Evolutionary conservation across 371 early-diverging fungal species (phyloP), one percentile per base, ranked within the genome.

Genomic region (Chytridiales sp.): DNA sequence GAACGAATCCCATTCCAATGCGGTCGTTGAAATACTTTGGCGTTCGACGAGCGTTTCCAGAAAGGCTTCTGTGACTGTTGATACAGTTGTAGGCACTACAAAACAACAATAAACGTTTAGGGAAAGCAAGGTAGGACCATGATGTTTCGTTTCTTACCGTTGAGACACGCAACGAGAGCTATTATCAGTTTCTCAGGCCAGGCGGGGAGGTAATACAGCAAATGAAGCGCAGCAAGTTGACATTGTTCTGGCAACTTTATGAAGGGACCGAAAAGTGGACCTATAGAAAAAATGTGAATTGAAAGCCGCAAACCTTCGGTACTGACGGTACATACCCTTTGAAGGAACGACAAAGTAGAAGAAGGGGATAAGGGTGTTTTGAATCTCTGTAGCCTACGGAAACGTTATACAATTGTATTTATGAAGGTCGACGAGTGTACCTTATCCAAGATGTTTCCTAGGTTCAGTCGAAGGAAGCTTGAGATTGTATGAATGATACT

Each of bases 221-320:
- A 11, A 4, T 50, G 29, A 15, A 70, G 24, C 3, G 71, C 64
- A 0, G 38, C 31, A 26, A 35, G 48, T 46, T 70, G 71, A 8
- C 32, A 41, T 1, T 46, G 32, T 17, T 43, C 51, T 22, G 66
- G 49, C n/a, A 51, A 35, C 8, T 42, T 44, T 24, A 59, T 21
- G 32, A 70, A 70, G 11, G 71, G 71, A 4, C 71, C 71, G 35
- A 55, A 67, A 4, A 60, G 15, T 2, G 60, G 47, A 8, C 71
- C 71, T 47, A 64, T 64, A 21, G 6, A 15, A 15, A 9, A 30
- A 4, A 48, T 13, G 4, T 26, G 39, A 11, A n/a, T n/a, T n/a
- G n/a, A n/a, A n/a, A n/a, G n/a, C n/a, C n/a, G n/a, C n/a, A n/a
- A n/a, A n/a, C n/a, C 26, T 4, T 4, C 15, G 13, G 15, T 24